phyloP scores from a whole-genome alignment of 331 rosid species.

The Quercus tomentella region DNA sequence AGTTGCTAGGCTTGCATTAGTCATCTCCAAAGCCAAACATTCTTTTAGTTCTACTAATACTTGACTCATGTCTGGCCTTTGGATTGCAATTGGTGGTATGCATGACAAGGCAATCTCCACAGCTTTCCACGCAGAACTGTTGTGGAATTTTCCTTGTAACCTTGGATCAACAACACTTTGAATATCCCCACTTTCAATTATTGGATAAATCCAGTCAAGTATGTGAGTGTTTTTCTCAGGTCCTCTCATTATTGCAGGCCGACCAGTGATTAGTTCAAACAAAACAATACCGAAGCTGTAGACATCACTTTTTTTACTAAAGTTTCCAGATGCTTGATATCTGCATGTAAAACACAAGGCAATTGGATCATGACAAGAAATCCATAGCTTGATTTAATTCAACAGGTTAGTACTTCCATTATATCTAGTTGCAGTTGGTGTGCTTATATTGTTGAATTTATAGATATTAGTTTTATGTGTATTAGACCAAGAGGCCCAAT shows the following conservation, averaged over 20 bases:
- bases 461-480: too few relatives aligned
- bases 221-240: neutral
- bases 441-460: accelerated
- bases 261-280: slow-evolving; percentile 29
- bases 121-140: slow-evolving; percentile 16
- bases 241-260: slow-evolving; percentile 9
- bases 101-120: slow-evolving; percentile 19
- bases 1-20: neutral
- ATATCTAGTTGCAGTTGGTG: neutral
- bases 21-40: slow-evolving; percentile 16
- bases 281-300: slow-evolving; percentile 39
- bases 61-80: slow-evolving; percentile 24
- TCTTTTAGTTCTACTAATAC: slow-evolving; percentile 18
- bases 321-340: slow-evolving; percentile 5
- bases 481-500: too few relatives aligned
- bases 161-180: slow-evolving; percentile 18
- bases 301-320: slow-evolving; percentile 17
- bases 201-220: slow-evolving; percentile 31
- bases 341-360: neutral
- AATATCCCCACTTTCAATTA: slow-evolving; percentile 23
- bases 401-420: neutral
- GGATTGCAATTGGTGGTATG: neutral
- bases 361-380: neutral
- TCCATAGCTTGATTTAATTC: neutral
- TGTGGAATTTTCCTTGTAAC: slow-evolving; percentile 7